These are phyloP conservation scores for Vigna reflexopilosa DNA, from an alignment of 306 rosid genomes.

Conservation along the genomic window DNA sequence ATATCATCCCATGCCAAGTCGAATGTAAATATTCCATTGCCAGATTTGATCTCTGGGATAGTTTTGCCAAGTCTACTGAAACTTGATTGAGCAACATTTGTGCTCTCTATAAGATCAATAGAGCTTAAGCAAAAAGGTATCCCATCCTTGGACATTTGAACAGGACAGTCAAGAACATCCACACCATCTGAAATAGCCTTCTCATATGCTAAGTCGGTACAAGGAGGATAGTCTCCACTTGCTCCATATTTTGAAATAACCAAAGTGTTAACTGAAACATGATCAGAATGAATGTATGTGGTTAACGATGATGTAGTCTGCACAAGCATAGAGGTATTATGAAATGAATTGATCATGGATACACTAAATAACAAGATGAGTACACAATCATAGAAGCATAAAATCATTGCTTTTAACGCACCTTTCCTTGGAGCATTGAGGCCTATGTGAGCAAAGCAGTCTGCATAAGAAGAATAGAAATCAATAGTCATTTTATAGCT, in stretches of 20 bases:
- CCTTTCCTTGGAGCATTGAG: slow-evolving; percentile 57
- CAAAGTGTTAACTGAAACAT: slow-evolving; percentile 59
- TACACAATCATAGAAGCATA: not conserved
- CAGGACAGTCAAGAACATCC: slow-evolving; percentile 86
- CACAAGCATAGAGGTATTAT: slow-evolving; percentile 1
- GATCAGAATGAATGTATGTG: slow-evolving; percentile 37
- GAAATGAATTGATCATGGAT: slow-evolving; percentile 24
- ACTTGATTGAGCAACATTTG: slow-evolving; percentile 57
- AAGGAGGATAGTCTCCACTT: slow-evolving; percentile 85
- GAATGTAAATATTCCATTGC: slow-evolving; percentile 72
- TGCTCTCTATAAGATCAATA: slow-evolving; percentile 74
- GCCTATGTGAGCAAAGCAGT: slow-evolving; percentile 68
- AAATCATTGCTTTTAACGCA: slow-evolving; percentile 42
- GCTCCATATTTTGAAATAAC: slow-evolving; percentile 85
- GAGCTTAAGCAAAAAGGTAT: slow-evolving; percentile 81
- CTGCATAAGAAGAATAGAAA: slow-evolving; percentile 55
- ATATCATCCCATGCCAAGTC: slow-evolving; percentile 66
- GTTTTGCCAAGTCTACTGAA: slow-evolving; percentile 41
- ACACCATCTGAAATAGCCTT: slow-evolving; percentile 76
- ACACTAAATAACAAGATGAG: slow-evolving; percentile 24
- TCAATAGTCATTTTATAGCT: slow-evolving; percentile 31
- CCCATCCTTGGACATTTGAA: slow-evolving; percentile 84
- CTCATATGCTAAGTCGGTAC: slow-evolving; percentile 66
- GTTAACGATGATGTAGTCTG: slow-evolving; percentile 39
- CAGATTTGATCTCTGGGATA: slow-evolving; percentile 61